A percentile compares a stretch with the other conserved stretches of the same genome.
phyloP scores from a whole-genome alignment of 768 basidiomycete species.

The Tulasnella sp. region DNA sequence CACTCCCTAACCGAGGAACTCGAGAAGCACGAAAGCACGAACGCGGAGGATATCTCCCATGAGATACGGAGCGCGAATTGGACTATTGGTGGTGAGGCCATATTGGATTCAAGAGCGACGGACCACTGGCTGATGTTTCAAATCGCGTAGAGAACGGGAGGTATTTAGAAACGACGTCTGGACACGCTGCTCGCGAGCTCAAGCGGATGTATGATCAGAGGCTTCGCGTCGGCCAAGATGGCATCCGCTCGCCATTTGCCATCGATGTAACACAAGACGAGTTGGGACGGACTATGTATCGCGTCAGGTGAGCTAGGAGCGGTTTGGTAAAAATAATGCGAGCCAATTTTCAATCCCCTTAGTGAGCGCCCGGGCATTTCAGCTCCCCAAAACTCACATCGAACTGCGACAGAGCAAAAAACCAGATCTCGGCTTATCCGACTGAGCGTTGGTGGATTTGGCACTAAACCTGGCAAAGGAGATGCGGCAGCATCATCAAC shows the following conservation, averaged over 20 bases:
- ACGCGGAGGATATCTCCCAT: neutral
- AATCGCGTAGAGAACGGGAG: constrained; percentile 38
- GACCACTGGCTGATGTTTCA: neutral
- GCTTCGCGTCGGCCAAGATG: constrained; percentile 45
- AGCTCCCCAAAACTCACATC: neutral
- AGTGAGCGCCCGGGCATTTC: constrained; percentile 1
- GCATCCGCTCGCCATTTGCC: constrained; percentile 61
- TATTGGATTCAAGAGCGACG: neutral
- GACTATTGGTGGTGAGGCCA: constrained; percentile 17
- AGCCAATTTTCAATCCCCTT: neutral
- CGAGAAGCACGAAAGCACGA: neutral
- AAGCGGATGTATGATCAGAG: constrained; percentile 60
- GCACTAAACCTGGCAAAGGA: neutral
- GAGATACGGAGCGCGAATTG: constrained; percentile 17
- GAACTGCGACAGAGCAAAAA: neutral
- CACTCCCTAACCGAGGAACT: neutral
- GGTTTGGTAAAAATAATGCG: neutral
- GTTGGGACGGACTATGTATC: constrained; percentile 65
- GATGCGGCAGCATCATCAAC: neutral
- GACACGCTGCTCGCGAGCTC: constrained; percentile 60
- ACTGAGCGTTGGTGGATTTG: constrained; percentile 13
- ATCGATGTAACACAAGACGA: constrained; percentile 77
- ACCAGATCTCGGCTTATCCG: constrained; percentile 8
- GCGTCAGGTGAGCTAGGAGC: constrained; percentile 52
- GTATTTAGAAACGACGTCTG: constrained; percentile 73